These are phyloP conservation scores for Salicornia ramosissima DNA, from an alignment of 148 eudicot species.

Conservation along the genomic window DNA sequence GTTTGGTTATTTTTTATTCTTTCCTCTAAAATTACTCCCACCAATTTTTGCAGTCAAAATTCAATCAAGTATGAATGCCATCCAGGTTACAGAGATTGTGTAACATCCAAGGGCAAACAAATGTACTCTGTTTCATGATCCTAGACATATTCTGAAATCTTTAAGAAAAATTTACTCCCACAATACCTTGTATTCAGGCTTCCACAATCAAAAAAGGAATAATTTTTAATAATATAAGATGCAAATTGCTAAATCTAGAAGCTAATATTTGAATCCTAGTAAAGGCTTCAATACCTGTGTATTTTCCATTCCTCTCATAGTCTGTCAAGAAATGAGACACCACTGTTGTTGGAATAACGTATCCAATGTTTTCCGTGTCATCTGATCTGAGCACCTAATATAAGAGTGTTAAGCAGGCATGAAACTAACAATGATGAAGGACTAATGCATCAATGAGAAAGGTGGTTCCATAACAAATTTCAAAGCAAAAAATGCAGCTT, in stretches of 20 bases:
- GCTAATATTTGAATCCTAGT: too few species aligned
- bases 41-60: not conserved
- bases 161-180: not conserved
- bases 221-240: not conserved
- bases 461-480: not conserved
- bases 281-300: constrained; percentile 54
- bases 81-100: not conserved
- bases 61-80: not conserved
- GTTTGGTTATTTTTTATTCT: too few species aligned
- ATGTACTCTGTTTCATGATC: not conserved
- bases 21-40: not conserved
- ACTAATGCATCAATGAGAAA: constrained; percentile 7
- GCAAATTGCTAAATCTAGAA: too few species aligned
- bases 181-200: not conserved
- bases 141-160: not conserved
- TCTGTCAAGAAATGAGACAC: constrained; percentile 90
- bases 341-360: constrained; percentile 91
- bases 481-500: not conserved
- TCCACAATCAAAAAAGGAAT: not conserved
- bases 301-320: constrained; percentile 84
- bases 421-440: not conserved
- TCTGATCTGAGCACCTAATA: constrained; percentile 88
- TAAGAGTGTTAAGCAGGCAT: constrained; percentile 22
- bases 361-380: constrained; percentile 90
- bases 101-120: too few species aligned